These are phyloP conservation scores for Thelephora aurantiotincta DNA, from an alignment of 768 basidiomycete species.

Conservation along the genomic window DNA sequence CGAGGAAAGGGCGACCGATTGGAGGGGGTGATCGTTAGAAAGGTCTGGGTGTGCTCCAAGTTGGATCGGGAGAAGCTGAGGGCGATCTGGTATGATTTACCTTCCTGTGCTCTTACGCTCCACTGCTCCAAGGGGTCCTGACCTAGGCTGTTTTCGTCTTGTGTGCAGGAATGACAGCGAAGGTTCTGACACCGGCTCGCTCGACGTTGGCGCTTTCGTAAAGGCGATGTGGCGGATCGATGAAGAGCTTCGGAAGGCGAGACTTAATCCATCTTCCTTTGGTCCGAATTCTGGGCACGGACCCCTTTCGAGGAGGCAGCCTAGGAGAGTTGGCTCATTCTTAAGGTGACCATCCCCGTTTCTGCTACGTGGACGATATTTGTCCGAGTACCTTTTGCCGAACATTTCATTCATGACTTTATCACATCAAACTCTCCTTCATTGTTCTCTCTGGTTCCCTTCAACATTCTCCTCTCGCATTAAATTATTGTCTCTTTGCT, in stretches of 20 bases:
- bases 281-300: not conserved
- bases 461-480: no score
- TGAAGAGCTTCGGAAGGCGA: slow-evolving; percentile 59
- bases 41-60: slow-evolving; percentile 50
- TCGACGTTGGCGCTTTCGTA: slow-evolving; percentile 54
- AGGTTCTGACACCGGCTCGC: slow-evolving; percentile 32
- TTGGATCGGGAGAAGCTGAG: slow-evolving; percentile 37
- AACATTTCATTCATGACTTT: no score
- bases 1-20: slow-evolving; percentile 30
- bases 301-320: not conserved
- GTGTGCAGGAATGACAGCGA: slow-evolving; percentile 58
- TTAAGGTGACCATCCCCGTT: not conserved
- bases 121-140: not conserved
- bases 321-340: not conserved
- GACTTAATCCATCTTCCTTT: slow-evolving; percentile 12
- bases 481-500: no score
- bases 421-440: no score
- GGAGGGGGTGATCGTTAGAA: slow-evolving; percentile 38
- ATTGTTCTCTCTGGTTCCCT: no score
- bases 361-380: no score
- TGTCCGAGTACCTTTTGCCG: no score
- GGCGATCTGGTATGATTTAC: slow-evolving; percentile 49
- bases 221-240: slow-evolving; percentile 82
- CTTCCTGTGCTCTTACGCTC: not conserved
- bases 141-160: not conserved